Evolutionary conservation across 371 early-diverging fungal species (phyloP).

Genomic region (Blakeslea trispora): DNA sequence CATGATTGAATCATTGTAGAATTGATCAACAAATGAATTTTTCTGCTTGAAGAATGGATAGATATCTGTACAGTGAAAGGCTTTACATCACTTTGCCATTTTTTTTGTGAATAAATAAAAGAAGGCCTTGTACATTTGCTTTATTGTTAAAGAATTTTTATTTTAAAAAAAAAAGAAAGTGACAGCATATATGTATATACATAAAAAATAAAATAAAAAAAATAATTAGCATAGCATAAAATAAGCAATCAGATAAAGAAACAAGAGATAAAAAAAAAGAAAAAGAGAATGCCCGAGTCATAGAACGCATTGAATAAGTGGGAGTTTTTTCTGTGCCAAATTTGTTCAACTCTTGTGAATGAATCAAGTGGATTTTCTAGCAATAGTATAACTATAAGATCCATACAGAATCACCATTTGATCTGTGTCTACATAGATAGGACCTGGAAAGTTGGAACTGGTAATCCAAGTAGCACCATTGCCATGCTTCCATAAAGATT

Average conservation of each 20-base stretch:
- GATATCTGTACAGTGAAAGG: no score
- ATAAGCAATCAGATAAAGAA: no score
- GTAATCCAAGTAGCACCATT: constrained; percentile 11
- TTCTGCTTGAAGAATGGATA: no score
- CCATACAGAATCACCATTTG: constrained; percentile 10
- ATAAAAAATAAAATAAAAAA: background rate
- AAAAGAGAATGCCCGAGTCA: no score
- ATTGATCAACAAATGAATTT: no score
- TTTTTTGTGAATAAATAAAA: no score
- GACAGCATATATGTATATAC: background rate
- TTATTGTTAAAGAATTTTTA: background rate
- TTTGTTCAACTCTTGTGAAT: no score
- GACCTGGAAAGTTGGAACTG: constrained; percentile 2
- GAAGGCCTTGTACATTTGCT: background rate
- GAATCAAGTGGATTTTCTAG: constrained; percentile 9
- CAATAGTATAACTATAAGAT: constrained; percentile 10
- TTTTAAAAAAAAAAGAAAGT: background rate
- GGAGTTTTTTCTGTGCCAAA: no score
- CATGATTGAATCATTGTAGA: no score
- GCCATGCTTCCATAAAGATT: constrained; percentile 9
- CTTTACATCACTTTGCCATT: no score
- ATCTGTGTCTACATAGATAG: constrained; percentile 10
- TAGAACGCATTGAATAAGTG: no score
- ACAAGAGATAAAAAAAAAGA: no score
- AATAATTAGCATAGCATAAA: background rate